Base-by-base conservation (phyloP, 1,284 basidiomycete genomes). In the Vanrija sp. region DNA sequence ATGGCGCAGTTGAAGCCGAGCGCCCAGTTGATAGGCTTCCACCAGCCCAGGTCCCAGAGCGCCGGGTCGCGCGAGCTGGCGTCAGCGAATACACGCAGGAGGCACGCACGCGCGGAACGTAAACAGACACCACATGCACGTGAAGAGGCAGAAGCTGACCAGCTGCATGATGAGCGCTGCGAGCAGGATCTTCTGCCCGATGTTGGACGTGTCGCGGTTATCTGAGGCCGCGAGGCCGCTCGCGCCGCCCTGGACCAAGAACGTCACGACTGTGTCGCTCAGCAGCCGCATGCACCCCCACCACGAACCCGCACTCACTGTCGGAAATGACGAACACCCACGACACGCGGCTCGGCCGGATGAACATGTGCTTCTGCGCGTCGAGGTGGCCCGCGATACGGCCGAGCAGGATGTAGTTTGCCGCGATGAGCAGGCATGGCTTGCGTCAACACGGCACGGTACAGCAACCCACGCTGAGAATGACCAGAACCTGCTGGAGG, bases 341-440 rank as follows among this genome's bases (percentile, higher is more conserved):
- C 38, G 60, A 65, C 25, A 71, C 63, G 18, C 52, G 45, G 7
- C 61, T 25, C 2, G 69, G 58, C 26, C 44, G 40, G 18, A 71
- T 47, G 52, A 65, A 62, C 3, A 71, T 54, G 51, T 59, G 79
- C 38, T 80, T 61, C 55, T 81, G 78, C 49, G 79, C 79, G 43
- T 77, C 66, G 4, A 86, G 70, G 66, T 81, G 78, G 28, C 73
- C 74, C 7, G 84, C 82, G 12, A 88, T 69, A 21, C 83, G 81
- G 7, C 85, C 85, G 7, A 87, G 79, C 19, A 87, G 76, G 51
- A 87, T 76, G 63, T 88, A 88, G 65, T 84, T 80, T 29, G 84
- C 81, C 6, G 86, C 86, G 60, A 88, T 84, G 76, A 87, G 87
- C n/a, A 83, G 84, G 63, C 86, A 87, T 9, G 86, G 85, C 78